A percentile compares a stretch with the other conserved stretches of the same genome.
Conservation (phyloP, 768 basidiomycete genomes). For the Asterophora parasitica region DNA sequence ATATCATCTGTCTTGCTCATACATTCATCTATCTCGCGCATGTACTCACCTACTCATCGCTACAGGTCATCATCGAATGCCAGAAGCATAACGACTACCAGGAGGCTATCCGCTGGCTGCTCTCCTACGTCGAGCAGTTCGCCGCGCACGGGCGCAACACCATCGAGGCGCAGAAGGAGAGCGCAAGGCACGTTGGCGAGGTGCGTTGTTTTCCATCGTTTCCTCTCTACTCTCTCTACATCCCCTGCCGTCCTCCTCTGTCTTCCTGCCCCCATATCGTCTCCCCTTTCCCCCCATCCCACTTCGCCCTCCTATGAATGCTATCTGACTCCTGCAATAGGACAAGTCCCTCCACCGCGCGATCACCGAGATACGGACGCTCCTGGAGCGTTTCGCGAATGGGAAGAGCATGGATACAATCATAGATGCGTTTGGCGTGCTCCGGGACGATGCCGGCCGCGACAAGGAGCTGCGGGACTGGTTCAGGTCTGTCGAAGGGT, state of each 20-base stretch:
- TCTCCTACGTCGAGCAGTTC: slow-evolving; percentile 60
- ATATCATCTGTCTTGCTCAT: too few relatives aligned
- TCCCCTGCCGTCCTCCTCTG: too few relatives aligned
- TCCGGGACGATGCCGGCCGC: slow-evolving; percentile 69
- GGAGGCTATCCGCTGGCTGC: slow-evolving; percentile 69
- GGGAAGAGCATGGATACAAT: slow-evolving; percentile 60
- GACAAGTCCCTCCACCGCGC: slow-evolving; percentile 56
- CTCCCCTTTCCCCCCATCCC: too few relatives aligned
- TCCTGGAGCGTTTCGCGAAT: slow-evolving; percentile 91
- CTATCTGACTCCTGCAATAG: slow-evolving; percentile 17
- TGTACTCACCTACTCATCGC: neutral
- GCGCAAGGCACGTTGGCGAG: slow-evolving; percentile 18
- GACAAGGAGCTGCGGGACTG: slow-evolving; percentile 74
- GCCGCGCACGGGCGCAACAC: slow-evolving; percentile 40
- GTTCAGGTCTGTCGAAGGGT: slow-evolving; percentile 61
- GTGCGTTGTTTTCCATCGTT: slow-evolving; percentile 23
- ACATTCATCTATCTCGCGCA: neutral
- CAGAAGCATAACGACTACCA: slow-evolving; percentile 92
- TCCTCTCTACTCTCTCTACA: too few relatives aligned
- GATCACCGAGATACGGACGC: slow-evolving; percentile 60
- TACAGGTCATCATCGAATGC: slow-evolving; percentile 82
- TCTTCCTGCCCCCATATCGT: too few relatives aligned
- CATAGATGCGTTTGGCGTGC: slow-evolving; percentile 61
- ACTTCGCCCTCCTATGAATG: too few relatives aligned
- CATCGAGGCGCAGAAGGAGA: slow-evolving; percentile 18